Evolutionary conservation across 352 stramenopile genomes (phyloP).

Genomic region (Thalassiosira allenii): DNA sequence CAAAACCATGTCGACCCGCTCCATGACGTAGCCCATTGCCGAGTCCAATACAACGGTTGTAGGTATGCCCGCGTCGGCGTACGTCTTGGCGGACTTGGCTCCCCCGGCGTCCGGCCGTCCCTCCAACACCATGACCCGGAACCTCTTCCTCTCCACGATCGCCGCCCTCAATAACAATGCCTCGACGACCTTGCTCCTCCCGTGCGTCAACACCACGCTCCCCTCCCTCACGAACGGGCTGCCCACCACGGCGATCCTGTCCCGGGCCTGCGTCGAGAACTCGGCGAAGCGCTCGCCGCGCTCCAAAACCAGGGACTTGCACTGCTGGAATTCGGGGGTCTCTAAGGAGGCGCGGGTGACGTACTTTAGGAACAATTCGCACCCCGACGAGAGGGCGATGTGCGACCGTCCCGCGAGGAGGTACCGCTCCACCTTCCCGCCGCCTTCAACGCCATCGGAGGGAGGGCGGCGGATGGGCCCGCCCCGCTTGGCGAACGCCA

Average conservation of each 20-base stretch:
- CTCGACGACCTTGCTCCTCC: constrained; percentile 92
- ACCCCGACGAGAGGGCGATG: constrained; percentile 91
- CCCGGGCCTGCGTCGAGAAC: constrained; percentile 91
- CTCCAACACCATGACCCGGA: constrained; percentile 94
- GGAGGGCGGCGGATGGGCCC: constrained; percentile 7
- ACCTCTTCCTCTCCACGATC: constrained; percentile 88
- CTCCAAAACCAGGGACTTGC: constrained; percentile 91
- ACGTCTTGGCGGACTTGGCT: constrained; percentile 89
- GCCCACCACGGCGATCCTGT: constrained; percentile 92
- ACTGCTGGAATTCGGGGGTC: constrained; percentile 91
- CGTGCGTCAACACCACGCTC: constrained; percentile 94
- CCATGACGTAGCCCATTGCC: constrained; percentile 98
- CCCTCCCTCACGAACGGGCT: constrained; percentile 95
- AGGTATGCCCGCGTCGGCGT: constrained; percentile 91
- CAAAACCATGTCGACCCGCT: constrained; percentile 95
- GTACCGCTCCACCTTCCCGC: not conserved
- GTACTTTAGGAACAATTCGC: constrained; percentile 93
- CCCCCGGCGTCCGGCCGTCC: constrained; percentile 92
- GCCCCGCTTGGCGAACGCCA: constrained; percentile 56
- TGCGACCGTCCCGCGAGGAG: constrained; percentile 65
- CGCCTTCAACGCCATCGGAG: constrained; percentile 1
- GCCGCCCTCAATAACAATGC: constrained; percentile 86
- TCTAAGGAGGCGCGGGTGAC: constrained; percentile 92
- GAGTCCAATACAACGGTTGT: constrained; percentile 97
- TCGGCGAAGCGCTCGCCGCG: constrained; percentile 92